A percentile compares a stretch with the other conserved stretches of the same genome.
Evolutionary conservation across 257 asterid genomes (phyloP).

Genomic region (Phtheirospermum japonicum): DNA sequence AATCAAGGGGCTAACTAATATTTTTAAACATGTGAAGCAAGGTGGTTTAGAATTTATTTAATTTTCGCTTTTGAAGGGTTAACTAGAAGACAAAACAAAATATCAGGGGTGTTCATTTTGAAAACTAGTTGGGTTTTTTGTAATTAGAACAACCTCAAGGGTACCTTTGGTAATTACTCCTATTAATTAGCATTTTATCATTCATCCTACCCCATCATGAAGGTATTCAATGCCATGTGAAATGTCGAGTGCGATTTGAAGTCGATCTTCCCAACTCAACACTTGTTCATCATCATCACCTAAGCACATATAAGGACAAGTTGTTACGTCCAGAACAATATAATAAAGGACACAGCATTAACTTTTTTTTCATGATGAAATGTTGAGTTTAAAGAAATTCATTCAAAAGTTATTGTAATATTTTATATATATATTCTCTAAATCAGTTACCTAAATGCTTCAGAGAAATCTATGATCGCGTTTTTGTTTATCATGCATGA

Average conservation of each 20-base stretch:
- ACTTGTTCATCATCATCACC: conserved; percentile 53
- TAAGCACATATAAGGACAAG: conserved; percentile 27
- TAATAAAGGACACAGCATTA: no score
- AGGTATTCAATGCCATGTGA: conserved; percentile 97
- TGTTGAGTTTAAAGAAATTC: no score
- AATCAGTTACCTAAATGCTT: background rate
- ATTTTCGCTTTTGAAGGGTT: background rate
- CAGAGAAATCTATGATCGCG: background rate
- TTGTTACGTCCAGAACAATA: no score
- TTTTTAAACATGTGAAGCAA: background rate
- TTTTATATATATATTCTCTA: background rate
- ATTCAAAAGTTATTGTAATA: no score
- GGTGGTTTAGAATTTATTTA: background rate
- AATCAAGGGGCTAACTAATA: background rate
- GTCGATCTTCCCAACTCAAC: conserved; percentile 86
- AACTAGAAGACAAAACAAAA: background rate
- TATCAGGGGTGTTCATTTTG: background rate
- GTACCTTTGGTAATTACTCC: background rate
- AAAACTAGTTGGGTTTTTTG: background rate
- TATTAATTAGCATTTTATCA: conserved; percentile 16
- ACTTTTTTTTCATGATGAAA: no score
- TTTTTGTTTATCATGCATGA: background rate
- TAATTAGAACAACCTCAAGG: background rate
- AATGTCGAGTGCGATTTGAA: conserved; percentile 87
- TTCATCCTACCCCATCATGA: conserved; percentile 82